Evolutionary conservation across 2,329 filamentous ascomycete genomes (phyloP).

Genomic region (Fusarium agapanthi): DNA sequence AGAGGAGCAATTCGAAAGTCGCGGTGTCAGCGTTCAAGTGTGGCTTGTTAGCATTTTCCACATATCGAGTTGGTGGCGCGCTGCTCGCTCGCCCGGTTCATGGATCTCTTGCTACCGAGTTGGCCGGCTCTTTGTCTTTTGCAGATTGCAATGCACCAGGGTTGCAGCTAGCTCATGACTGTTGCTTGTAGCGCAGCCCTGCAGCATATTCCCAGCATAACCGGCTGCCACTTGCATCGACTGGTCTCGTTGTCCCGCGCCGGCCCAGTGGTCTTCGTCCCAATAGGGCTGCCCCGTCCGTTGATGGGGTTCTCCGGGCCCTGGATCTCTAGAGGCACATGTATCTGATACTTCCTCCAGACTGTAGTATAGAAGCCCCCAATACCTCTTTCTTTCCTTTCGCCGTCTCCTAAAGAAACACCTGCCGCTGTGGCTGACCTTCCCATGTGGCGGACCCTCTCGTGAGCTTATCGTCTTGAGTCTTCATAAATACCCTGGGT

Average conservation of each 20-base stretch:
- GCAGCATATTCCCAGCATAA: slow-evolving; percentile 21
- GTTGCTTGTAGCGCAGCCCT: slow-evolving; percentile 35
- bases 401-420: slow-evolving; percentile 27
- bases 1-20: slow-evolving; percentile 2
- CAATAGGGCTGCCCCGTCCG: slow-evolving; percentile 39
- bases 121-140: slow-evolving; percentile 23
- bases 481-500: slow-evolving; percentile 32
- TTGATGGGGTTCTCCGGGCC: slow-evolving; percentile 30
- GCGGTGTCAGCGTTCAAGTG: slow-evolving; percentile 19
- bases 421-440: slow-evolving; percentile 33
- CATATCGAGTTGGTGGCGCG: slow-evolving; percentile 32
- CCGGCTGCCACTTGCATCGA: slow-evolving; percentile 25
- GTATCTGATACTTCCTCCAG: slow-evolving; percentile 36
- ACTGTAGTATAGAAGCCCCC: slow-evolving; percentile 32
- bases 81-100: slow-evolving; percentile 10
- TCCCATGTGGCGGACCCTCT: slow-evolving; percentile 31
- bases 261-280: slow-evolving; percentile 26
- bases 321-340: slow-evolving; percentile 24
- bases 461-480: slow-evolving; percentile 27
- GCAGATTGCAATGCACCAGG: slow-evolving; percentile 28
- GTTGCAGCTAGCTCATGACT: slow-evolving; percentile 22
- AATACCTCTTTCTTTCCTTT: slow-evolving; percentile 23
- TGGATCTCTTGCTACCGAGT: slow-evolving; percentile 14
- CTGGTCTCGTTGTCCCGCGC: slow-evolving; percentile 24
- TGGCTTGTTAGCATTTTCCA: slow-evolving; percentile 29